Evolutionary conservation across 192 early-diverging fungal genomes (phyloP).

Genomic region (Entophlyctis luteolus): DNA sequence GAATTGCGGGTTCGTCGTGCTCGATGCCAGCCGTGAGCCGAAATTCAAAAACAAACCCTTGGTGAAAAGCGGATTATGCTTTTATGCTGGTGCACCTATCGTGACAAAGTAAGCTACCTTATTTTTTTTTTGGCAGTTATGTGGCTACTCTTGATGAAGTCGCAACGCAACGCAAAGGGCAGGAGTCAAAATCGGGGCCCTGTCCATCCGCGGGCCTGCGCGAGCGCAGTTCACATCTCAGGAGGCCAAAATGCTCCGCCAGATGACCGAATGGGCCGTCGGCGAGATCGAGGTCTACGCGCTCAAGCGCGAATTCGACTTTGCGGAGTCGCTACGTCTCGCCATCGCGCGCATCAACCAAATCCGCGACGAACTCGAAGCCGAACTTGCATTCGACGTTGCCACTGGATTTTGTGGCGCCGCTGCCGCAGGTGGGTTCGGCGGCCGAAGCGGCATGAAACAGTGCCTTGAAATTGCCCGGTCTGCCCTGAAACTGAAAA

Average conservation of each 20-base stretch:
- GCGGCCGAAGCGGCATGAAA: background rate
- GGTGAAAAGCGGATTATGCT: constrained; percentile 5
- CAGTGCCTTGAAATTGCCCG: constrained; percentile 10
- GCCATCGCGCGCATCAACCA: background rate
- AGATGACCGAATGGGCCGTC: constrained; percentile 27
- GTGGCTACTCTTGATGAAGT: background rate
- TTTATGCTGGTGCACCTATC: constrained; percentile 25
- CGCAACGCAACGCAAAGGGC: background rate
- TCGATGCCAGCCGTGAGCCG: constrained; percentile 22
- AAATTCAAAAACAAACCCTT: constrained; percentile 13
- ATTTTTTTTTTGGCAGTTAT: background rate
- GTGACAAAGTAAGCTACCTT: constrained; percentile 2
- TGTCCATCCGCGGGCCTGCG: constrained; percentile 22
- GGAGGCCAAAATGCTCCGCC: constrained; percentile 22
- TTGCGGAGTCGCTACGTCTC: background rate
- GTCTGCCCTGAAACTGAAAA: constrained; percentile 19
- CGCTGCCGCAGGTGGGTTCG: too few species aligned
- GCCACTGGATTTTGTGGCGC: too few species aligned
- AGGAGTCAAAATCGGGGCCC: constrained; percentile 24
- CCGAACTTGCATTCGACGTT: too few species aligned
- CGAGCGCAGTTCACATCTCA: constrained; percentile 15
- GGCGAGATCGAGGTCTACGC: constrained; percentile 22
- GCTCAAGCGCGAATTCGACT: constrained; percentile 4
- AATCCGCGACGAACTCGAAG: background rate
- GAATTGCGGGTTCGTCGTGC: constrained; percentile 18